These are phyloP conservation scores for Hirsutella rhossiliensis DNA, from an alignment of 2,329 filamentous ascomycete genomes.

Conservation along the genomic window DNA sequence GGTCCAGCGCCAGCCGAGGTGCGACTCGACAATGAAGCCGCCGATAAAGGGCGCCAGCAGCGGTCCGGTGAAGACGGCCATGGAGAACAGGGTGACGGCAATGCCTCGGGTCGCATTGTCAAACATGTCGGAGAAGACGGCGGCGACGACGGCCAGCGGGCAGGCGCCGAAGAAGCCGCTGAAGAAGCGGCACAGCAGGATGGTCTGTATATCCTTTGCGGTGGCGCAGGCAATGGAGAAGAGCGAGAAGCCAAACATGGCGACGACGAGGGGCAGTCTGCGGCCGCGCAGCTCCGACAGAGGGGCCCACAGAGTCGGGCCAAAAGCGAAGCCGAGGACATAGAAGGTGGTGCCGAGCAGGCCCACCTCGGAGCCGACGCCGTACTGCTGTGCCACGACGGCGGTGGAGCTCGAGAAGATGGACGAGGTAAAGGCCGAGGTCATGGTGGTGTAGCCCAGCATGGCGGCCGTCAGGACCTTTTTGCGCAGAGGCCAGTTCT, in stretches of 20 bases:
- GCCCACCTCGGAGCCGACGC: conserved; percentile 49
- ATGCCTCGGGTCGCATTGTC: conserved; percentile 48
- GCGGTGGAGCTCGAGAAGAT: conserved; percentile 59
- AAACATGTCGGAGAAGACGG: conserved; percentile 63
- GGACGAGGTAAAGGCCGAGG: conserved; percentile 59
- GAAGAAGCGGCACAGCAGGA: conserved; percentile 64
- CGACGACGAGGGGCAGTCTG: conserved; percentile 44
- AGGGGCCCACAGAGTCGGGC: conserved; percentile 61
- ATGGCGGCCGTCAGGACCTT: conserved; percentile 61
- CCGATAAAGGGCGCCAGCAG: conserved; percentile 57
- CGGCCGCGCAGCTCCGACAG: conserved; percentile 62
- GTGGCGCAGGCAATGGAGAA: conserved; percentile 54
- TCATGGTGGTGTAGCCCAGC: conserved; percentile 62
- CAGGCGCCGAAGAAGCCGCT: conserved; percentile 60
- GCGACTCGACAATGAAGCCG: conserved; percentile 50
- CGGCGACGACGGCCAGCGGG: conserved; percentile 55
- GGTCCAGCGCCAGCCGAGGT: conserved; percentile 64
- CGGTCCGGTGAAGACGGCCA: conserved; percentile 51
- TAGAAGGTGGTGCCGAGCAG: conserved; percentile 56
- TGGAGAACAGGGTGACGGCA: conserved; percentile 30
- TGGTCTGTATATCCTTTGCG: conserved; percentile 54
- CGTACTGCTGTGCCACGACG: conserved; percentile 43
- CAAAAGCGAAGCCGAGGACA: conserved; percentile 61
- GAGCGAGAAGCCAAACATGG: conserved; percentile 59
- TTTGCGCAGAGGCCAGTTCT: conserved; percentile 74